Evolutionary conservation across 1,284 basidiomycete species (phyloP).

Genomic region (Sporisorium reilianum): DNA sequence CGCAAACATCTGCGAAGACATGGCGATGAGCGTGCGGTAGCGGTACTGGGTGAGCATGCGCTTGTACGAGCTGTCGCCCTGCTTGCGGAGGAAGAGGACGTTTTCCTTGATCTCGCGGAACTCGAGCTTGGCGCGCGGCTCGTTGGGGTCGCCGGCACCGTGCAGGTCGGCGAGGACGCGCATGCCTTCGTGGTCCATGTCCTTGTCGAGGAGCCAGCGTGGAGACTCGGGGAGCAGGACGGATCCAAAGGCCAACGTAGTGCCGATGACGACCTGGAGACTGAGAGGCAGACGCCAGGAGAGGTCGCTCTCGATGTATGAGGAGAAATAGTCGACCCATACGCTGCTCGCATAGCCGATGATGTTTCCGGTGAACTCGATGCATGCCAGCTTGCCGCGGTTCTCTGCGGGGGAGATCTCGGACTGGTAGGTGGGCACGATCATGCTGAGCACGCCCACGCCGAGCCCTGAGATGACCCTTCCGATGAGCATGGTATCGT

Average conservation of each 20-base stretch:
- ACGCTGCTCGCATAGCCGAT: slow-evolving; percentile 95
- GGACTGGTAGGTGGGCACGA: slow-evolving; percentile 97
- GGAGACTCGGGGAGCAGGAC: slow-evolving; percentile 93
- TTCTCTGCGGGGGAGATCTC: slow-evolving; percentile 95
- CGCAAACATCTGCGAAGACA: slow-evolving; percentile 96
- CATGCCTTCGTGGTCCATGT: slow-evolving; percentile 86
- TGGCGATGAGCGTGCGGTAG: slow-evolving; percentile 90
- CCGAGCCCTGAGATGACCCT: slow-evolving; percentile 90
- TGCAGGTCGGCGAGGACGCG: slow-evolving; percentile 89
- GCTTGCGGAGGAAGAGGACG: slow-evolving; percentile 58
- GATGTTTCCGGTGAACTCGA: slow-evolving; percentile 91
- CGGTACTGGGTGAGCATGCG: slow-evolving; percentile 91
- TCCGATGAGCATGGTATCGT: slow-evolving; percentile 86
- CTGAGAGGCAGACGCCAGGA: slow-evolving; percentile 71
- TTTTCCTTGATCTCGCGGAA: slow-evolving; percentile 93
- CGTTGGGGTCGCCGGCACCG: slow-evolving; percentile 80
- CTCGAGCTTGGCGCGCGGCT: slow-evolving; percentile 82
- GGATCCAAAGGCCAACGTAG: slow-evolving; percentile 83
- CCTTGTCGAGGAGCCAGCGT: slow-evolving; percentile 92
- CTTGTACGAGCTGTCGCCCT: slow-evolving; percentile 81
- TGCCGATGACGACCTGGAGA: slow-evolving; percentile 78
- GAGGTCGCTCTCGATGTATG: slow-evolving; percentile 74
- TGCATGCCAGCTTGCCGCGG: slow-evolving; percentile 77
- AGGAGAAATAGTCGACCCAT: slow-evolving; percentile 84
- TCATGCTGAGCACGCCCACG: slow-evolving; percentile 87